Base-by-base conservation (phyloP, 257 asterid genomes). In the Forsythia suspensa region DNA sequence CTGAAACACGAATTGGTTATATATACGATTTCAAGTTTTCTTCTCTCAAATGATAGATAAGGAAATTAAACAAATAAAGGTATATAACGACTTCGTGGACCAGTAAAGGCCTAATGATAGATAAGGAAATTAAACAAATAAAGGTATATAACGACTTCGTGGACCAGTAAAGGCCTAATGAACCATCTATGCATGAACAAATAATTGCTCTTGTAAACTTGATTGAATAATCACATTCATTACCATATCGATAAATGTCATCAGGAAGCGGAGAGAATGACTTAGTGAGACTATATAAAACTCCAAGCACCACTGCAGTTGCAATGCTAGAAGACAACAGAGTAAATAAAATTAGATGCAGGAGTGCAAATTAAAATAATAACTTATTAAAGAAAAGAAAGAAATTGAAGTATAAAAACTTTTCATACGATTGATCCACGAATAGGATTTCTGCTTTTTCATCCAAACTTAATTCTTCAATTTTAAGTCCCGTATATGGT, bases 391-490 rank as follows among this genome's bases (percentile, higher is more conserved):
- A 66, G 24, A 13, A 76, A 76, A 59, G 69, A 59, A 24, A 44
- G 36, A 79, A 81, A 75, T 70, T 39, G 29, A 70, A 67, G 72
- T 59, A 69, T 44, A 39, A 80, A 59, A 15, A 68, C 11, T 43
- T 48, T 74, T 9, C 84, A 8, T 89, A 96, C 99, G 88, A 86
- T 87, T 96, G 98, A 85, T 92, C 97, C 38, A 82, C 84, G 38
- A 96, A 91, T 84, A 96, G 85, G 70, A 96, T 80, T 85, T 94
- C 99, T 7, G 99, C 97, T 87, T 91, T 96, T 90, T 92, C 95
- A 80, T 96, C 99, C 84, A 91, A 83, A 85, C 90, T 89, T 80
- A 96, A 85, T 76, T 88, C 97, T 83, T 84, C 91, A 73, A 94
- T 78, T 42, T 86, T 77, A 69, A 96, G 80, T 74, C 97, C 97